A percentile compares a stretch with the other conserved stretches of the same genome.
Conservation (phyloP, 1,284 basidiomycete genomes). For the Papiliotrema laurentii region DNA sequence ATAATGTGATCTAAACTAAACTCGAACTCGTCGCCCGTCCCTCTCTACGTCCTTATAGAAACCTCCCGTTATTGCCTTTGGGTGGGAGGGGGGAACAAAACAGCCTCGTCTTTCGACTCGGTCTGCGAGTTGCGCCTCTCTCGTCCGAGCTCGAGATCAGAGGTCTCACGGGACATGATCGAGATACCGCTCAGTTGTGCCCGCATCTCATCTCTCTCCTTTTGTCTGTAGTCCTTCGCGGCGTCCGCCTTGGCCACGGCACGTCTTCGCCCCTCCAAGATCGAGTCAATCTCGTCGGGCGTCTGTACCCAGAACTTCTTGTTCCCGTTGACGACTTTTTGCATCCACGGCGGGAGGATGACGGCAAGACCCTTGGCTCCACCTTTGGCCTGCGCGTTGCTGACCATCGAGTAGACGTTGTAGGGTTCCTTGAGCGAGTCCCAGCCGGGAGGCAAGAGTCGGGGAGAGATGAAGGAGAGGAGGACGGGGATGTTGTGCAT, state of each 20-base stretch:
- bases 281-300: conserved; percentile 28
- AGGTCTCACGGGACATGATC: too few relatives aligned
- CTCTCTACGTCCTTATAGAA: too few relatives aligned
- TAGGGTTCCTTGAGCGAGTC: conserved; percentile 35
- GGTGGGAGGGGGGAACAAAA: too few relatives aligned
- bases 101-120: too few relatives aligned
- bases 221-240: conserved; percentile 25
- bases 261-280: conserved; percentile 24
- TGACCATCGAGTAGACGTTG: conserved; percentile 24
- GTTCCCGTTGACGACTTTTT: conserved; percentile 36
- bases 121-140: too few relatives aligned
- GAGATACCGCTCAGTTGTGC: too few relatives aligned
- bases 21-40: too few relatives aligned
- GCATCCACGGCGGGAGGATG: conserved; percentile 70
- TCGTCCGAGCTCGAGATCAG: too few relatives aligned
- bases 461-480: conserved; percentile 56
- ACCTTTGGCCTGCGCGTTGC: conserved; percentile 15
- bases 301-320: conserved; percentile 37
- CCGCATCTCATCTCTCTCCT: conserved; percentile 27
- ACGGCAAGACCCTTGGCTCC: conserved; percentile 11
- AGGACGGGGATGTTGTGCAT: conserved; percentile 67
- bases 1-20: too few relatives aligned
- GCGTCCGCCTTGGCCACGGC: conserved; percentile 18
- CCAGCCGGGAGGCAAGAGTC: conserved; percentile 62
- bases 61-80: too few relatives aligned